These are phyloP conservation scores for Acer campestre DNA, from an alignment of 345 rosid genomes.

Conservation along the genomic window DNA sequence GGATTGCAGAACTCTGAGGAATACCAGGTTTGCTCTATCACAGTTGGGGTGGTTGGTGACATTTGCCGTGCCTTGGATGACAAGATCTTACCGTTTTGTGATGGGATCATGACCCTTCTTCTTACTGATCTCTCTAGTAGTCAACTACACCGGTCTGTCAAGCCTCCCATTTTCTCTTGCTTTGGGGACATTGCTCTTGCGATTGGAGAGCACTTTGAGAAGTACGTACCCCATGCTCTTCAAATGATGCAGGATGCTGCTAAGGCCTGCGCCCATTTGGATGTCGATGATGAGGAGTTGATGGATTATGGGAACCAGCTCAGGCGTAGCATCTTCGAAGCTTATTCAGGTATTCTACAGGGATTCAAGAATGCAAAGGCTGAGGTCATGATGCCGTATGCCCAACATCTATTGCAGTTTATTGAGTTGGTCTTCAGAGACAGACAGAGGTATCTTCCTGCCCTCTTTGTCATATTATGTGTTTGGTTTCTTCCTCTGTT, in stretches of 20 bases:
- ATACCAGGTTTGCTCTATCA: constrained; percentile 89
- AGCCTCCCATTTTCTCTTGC: constrained; percentile 92
- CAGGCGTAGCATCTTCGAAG: constrained; percentile 84
- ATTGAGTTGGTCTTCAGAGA: constrained; percentile 77
- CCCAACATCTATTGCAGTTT: constrained; percentile 78
- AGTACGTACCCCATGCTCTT: constrained; percentile 61
- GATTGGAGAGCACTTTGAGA: constrained; percentile 73
- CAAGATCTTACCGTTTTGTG: constrained; percentile 74
- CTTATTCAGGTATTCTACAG: constrained; percentile 93
- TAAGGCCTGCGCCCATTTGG: constrained; percentile 69
- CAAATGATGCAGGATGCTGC: constrained; percentile 91
- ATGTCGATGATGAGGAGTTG: constrained; percentile 71
- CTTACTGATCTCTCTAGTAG: constrained; percentile 68
- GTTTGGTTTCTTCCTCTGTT: neutral
- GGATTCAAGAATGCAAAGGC: constrained; percentile 81
- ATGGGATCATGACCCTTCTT: constrained; percentile 81
- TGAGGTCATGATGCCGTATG: constrained; percentile 85
- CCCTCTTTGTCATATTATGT: neutral
- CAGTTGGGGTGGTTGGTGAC: constrained; percentile 91
- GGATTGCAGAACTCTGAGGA: constrained; percentile 92
- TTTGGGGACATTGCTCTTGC: constrained; percentile 96
- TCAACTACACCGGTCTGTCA: constrained; percentile 87
- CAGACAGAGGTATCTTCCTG: constrained; percentile 48
- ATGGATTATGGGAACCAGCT: constrained; percentile 86
- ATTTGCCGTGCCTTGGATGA: constrained; percentile 88